These are phyloP conservation scores for Verticillium zaregamsianum DNA, from an alignment of 2,329 filamentous ascomycete species.

Conservation along the genomic window DNA sequence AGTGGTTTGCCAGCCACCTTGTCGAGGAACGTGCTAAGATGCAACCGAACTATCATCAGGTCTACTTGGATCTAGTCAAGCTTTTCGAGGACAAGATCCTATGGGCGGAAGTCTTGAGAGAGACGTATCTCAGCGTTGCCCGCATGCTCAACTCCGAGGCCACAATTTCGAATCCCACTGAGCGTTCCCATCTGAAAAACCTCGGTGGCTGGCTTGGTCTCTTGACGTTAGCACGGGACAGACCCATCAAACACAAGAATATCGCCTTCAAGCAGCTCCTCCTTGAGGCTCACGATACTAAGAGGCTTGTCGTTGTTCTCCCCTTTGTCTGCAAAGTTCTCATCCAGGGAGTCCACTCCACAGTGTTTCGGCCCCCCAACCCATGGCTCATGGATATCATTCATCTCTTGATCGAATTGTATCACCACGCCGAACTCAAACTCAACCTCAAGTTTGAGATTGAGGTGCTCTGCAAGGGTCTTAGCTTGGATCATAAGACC, in stretches of 20 bases:
- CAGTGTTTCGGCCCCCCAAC: slow-evolving; percentile 89
- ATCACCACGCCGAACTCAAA: slow-evolving; percentile 88
- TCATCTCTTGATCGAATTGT: slow-evolving; percentile 84
- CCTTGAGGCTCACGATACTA: slow-evolving; percentile 88
- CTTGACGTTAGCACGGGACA: slow-evolving; percentile 86
- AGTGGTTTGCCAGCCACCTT: slow-evolving; percentile 94
- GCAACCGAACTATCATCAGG: slow-evolving; percentile 91
- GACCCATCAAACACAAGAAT: slow-evolving; percentile 93
- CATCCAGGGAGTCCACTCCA: slow-evolving; percentile 76
- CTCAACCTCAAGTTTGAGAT: slow-evolving; percentile 98
- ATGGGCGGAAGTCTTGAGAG: slow-evolving; percentile 85
- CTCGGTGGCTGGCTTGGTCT: slow-evolving; percentile 91
- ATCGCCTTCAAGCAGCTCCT: slow-evolving; percentile 96
- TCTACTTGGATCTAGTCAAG: slow-evolving; percentile 86
- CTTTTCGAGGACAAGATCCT: slow-evolving; percentile 74
- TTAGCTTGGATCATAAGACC: slow-evolving; percentile 86
- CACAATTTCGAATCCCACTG: slow-evolving; percentile 77
- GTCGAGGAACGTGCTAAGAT: slow-evolving; percentile 96
- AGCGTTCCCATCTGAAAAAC: slow-evolving; percentile 87
- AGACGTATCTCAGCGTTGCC: slow-evolving; percentile 84
- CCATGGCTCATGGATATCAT: slow-evolving; percentile 98
- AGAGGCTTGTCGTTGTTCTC: slow-evolving; percentile 86
- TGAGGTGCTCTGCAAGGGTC: slow-evolving; percentile 90
- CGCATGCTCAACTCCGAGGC: slow-evolving; percentile 87
- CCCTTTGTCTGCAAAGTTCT: slow-evolving; percentile 98